These are phyloP conservation scores for Piper longum DNA, from an alignment of 164 flowering plant species.

Conservation along the genomic window DNA sequence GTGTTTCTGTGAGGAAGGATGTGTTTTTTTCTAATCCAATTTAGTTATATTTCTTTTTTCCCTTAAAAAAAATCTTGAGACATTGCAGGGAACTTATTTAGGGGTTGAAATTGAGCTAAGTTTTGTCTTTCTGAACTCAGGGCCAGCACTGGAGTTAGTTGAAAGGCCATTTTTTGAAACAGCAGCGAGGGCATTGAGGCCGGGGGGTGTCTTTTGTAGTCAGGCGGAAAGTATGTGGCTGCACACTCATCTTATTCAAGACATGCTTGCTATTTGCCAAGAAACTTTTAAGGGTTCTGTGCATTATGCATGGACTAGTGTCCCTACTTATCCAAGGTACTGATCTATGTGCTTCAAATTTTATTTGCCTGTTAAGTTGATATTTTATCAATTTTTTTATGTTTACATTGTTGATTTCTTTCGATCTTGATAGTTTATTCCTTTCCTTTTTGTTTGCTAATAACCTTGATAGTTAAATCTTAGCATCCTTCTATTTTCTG, in stretches of 20 bases:
- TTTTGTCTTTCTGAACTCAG: constrained; percentile 19
- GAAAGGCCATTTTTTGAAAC: constrained; percentile 89
- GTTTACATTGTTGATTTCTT: too few species aligned
- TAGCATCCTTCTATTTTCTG: background rate
- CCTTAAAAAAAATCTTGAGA: too few species aligned
- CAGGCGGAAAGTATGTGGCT: constrained; percentile 99
- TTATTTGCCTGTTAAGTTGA: too few species aligned
- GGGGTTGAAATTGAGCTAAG: background rate
- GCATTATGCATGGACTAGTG: constrained; percentile 95
- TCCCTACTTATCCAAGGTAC: constrained; percentile 97
- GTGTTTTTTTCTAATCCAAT: background rate
- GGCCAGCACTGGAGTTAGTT: constrained; percentile 96
- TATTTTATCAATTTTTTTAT: too few species aligned
- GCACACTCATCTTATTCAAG: constrained; percentile 92
- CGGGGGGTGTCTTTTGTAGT: constrained; percentile 95
- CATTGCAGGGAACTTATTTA: too few species aligned
- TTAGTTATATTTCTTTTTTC: background rate
- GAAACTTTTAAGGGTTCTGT: constrained; percentile 84
- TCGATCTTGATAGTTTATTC: too few species aligned
- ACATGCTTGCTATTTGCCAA: constrained; percentile 67
- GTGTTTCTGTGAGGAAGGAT: background rate
- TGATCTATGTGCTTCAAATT: background rate
- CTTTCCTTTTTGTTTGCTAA: too few species aligned
- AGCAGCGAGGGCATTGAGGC: constrained; percentile 65
- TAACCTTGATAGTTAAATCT: background rate